Conservation (phyloP, 148 eudicot species). For the Cornus suecica region DNA sequence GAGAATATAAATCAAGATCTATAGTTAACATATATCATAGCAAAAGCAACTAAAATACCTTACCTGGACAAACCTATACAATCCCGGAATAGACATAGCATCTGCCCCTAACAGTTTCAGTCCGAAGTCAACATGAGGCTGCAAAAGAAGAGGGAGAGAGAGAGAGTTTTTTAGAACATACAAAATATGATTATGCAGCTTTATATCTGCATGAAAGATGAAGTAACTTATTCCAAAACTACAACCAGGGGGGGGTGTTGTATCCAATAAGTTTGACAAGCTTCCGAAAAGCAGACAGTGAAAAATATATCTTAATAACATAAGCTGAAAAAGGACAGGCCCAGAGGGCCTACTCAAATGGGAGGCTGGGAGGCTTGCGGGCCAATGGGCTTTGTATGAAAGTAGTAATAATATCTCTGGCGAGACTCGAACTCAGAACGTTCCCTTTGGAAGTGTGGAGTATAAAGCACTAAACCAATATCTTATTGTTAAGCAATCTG, state of each 20-base stretch:
- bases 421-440: too few relatives aligned
- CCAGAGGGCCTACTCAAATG: too few relatives aligned
- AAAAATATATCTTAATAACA: neutral
- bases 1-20: slow-evolving; percentile 2
- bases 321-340: neutral
- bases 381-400: too few relatives aligned
- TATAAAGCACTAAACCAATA: too few relatives aligned
- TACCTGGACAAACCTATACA: slow-evolving; percentile 88
- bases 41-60: neutral
- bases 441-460: too few relatives aligned
- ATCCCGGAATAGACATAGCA: slow-evolving; percentile 92
- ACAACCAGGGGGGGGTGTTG: too few relatives aligned
- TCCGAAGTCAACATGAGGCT: slow-evolving; percentile 98
- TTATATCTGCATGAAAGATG: neutral
- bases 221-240: too few relatives aligned
- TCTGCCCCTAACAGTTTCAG: slow-evolving; percentile 89
- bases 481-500: too few relatives aligned
- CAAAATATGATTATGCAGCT: neutral
- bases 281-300: neutral
- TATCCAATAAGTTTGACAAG: neutral
- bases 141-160: slow-evolving; percentile 25
- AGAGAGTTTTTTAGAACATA: neutral
- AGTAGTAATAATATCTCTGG: too few relatives aligned
- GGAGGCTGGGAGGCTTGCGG: too few relatives aligned
- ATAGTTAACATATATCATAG: neutral